Conservation (phyloP, 148 eudicot species). For the Vaccinium darrowii region DNA sequence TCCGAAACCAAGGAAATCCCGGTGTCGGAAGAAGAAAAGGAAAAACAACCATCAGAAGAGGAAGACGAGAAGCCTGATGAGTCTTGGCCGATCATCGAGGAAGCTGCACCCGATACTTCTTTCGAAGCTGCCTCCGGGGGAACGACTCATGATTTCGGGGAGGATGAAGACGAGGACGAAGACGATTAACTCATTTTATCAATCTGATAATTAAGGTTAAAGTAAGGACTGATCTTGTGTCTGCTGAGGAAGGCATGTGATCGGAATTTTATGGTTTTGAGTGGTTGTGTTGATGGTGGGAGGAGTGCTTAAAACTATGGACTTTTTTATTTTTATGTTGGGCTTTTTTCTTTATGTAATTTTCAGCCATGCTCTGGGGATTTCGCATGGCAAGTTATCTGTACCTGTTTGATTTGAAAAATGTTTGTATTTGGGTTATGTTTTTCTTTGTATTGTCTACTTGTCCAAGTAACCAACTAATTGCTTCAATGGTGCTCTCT, state of each 20-base stretch:
- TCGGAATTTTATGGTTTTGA: background rate
- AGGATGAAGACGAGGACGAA: conserved; percentile 5
- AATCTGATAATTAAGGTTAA: background rate
- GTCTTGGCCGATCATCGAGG: background rate
- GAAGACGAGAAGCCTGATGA: background rate
- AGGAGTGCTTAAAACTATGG: background rate
- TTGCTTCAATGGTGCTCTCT: background rate
- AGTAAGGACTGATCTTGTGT: background rate
- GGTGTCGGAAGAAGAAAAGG: background rate
- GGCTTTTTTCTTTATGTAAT: background rate
- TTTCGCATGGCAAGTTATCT: conserved; percentile 3
- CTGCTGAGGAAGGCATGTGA: background rate
- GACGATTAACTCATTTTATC: background rate
- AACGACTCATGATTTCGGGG: background rate
- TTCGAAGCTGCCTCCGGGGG: background rate
- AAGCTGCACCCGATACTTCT: conserved; percentile 4
- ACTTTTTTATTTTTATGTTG: background rate
- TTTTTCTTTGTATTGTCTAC: background rate
- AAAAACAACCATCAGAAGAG: background rate
- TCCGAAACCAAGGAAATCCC: background rate
- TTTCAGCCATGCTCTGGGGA: background rate
- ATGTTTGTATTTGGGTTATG: background rate
- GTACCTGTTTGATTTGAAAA: background rate
- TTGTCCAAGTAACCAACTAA: background rate
- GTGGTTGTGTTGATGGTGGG: background rate